Conservation (phyloP, 108 stramenopile species). For the Pseudonitzschia delicatissima region DNA sequence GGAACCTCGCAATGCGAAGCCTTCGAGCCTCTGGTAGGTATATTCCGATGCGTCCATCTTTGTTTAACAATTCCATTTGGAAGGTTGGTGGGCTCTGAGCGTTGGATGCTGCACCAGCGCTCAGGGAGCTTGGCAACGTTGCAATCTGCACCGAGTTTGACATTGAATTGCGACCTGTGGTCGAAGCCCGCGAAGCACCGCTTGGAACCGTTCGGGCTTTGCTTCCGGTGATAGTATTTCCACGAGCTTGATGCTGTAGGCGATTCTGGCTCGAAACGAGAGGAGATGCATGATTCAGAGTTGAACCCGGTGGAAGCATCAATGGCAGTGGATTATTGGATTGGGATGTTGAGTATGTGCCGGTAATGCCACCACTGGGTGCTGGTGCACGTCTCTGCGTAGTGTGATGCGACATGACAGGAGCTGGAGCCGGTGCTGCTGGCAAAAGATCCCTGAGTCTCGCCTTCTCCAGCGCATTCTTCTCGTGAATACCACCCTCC, state of each 20-base stretch:
- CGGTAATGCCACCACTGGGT: background rate
- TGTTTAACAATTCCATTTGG: slow-evolving; percentile 83
- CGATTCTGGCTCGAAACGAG: background rate
- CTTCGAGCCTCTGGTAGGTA: slow-evolving; percentile 92
- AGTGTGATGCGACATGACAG: background rate
- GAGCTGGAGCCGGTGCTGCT: slow-evolving; percentile 12
- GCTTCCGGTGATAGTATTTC: background rate
- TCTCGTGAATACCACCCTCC: slow-evolving; percentile 88
- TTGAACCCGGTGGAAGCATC: background rate
- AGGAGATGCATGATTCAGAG: background rate
- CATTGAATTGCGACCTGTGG: background rate
- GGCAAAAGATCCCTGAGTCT: background rate
- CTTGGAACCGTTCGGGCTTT: background rate
- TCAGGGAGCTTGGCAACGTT: slow-evolving; percentile 45
- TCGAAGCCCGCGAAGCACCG: background rate
- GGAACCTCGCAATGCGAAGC: slow-evolving; percentile 93
- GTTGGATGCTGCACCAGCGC: background rate
- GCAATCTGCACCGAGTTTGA: slow-evolving; percentile 42
- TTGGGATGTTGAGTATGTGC: slow-evolving; percentile 7
- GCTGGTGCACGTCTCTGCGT: background rate
- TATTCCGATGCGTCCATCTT: slow-evolving; percentile 90
- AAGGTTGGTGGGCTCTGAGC: slow-evolving; percentile 45
- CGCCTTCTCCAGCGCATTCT: slow-evolving; percentile 52
- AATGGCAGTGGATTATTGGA: slow-evolving; percentile 6
- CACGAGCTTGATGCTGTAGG: background rate